Evolutionary conservation across 306 rosid species (phyloP).

Genomic region (Pyrus communis): DNA sequence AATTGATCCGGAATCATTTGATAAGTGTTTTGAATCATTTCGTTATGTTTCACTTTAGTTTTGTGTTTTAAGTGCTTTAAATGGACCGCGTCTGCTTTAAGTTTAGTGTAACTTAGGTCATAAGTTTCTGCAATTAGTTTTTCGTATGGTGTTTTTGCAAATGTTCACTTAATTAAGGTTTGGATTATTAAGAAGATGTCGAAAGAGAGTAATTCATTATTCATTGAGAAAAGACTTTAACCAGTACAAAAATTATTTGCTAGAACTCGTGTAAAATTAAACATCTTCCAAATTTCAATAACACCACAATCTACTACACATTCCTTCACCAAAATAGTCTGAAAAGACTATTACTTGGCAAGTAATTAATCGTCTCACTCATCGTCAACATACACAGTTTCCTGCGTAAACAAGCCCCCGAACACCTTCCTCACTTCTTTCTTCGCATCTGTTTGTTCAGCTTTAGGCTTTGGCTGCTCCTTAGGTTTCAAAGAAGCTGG

Average conservation of each 20-base stretch:
- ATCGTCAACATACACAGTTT: conserved; percentile 85
- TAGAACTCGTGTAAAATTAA: conserved; percentile 12
- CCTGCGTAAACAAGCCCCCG: conserved; percentile 90
- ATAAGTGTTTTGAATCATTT: neutral
- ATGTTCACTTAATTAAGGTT: neutral
- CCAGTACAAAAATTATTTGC: conserved; percentile 21
- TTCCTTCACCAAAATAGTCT: neutral
- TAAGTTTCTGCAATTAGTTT: neutral
- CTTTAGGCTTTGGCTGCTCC: conserved; percentile 31
- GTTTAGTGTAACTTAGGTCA: neutral
- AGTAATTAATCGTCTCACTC: conserved; percentile 34
- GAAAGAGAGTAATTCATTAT: neutral
- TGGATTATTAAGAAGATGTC: neutral
- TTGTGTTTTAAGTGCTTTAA: neutral
- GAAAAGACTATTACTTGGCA: neutral
- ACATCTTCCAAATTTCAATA: neutral
- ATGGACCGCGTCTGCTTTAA: neutral
- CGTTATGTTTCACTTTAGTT: neutral
- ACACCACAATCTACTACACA: neutral
- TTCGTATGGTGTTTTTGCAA: neutral
- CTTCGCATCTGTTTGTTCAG: conserved; percentile 24
- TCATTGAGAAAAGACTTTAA: neutral
- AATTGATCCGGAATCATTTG: neutral
- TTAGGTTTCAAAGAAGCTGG: conserved; percentile 25
- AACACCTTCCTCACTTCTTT: conserved; percentile 70